Conservation (phyloP, 139 green algal genomes). For the Coelastrella sp. region DNA sequence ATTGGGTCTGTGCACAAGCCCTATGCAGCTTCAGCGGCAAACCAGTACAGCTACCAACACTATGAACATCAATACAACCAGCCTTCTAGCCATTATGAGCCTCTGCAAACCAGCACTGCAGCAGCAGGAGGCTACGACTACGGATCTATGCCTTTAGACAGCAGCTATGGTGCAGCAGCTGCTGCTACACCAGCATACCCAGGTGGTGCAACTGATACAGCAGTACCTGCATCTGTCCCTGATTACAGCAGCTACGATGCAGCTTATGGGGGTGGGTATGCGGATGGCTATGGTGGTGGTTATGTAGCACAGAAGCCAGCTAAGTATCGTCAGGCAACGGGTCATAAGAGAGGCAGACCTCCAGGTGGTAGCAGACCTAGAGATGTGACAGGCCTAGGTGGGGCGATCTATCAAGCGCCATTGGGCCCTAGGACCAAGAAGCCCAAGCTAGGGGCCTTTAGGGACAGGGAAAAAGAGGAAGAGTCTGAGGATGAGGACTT, state of each 20-base stretch:
- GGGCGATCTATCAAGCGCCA: not conserved
- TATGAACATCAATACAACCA: not conserved
- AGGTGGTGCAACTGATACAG: not conserved
- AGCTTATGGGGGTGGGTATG: not conserved
- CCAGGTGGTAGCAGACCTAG: not conserved
- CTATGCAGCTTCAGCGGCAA: not conserved
- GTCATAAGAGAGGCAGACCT: not conserved
- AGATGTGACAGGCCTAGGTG: not conserved
- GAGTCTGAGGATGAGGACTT: constrained; percentile 39
- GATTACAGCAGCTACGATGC: not conserved
- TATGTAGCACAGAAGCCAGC: too few species aligned
- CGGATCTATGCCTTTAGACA: not conserved
- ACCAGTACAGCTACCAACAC: not conserved
- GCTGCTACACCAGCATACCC: not conserved
- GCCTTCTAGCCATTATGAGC: not conserved
- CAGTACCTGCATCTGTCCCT: not conserved
- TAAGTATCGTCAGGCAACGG: not conserved
- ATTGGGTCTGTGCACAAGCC: not conserved
- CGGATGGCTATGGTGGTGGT: too few species aligned
- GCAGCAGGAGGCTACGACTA: not conserved
- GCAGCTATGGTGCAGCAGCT: not conserved
- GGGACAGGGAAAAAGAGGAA: constrained; percentile 12
- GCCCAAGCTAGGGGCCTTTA: constrained; percentile 14
- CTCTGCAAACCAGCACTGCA: not conserved
- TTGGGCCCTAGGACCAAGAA: constrained; percentile 23